Percentiles rank a stretch among this genome's conserved stretches.
Conservation (phyloP, 768 basidiomycete species). For the Xerocomus spinulosus region DNA sequence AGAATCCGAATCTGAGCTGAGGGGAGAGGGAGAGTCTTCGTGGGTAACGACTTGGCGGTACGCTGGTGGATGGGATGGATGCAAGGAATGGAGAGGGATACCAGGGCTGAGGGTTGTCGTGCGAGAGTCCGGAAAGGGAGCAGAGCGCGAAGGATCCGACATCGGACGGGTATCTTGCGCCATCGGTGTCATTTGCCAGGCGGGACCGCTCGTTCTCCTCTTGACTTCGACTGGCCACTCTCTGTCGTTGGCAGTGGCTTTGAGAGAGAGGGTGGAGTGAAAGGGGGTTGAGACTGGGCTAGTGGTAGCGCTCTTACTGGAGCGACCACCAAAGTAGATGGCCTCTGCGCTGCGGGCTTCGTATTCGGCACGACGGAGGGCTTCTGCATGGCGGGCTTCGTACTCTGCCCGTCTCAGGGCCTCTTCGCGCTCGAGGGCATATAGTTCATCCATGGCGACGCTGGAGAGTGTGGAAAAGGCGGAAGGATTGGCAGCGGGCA, state of each 20-base stretch:
- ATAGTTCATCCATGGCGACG: conserved; percentile 84
- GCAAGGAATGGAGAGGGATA: conserved; percentile 35
- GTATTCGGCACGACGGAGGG: conserved; percentile 59
- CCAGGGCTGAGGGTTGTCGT: conserved; percentile 18
- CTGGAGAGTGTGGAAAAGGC: conserved; percentile 68
- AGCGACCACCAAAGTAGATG: conserved; percentile 32
- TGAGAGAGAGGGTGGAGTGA: conserved; percentile 22
- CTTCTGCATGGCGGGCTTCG: conserved; percentile 71
- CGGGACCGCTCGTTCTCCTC: conserved; percentile 53
- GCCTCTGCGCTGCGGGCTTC: conserved; percentile 49
- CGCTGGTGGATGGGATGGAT: conserved; percentile 30
- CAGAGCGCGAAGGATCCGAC: conserved; percentile 16
- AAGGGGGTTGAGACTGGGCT: conserved; percentile 53
- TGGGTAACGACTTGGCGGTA: conserved; percentile 36
- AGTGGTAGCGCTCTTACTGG: conserved; percentile 65
- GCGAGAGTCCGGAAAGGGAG: conserved; percentile 17
- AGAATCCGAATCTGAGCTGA: conserved; percentile 61
- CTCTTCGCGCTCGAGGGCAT: conserved; percentile 84
- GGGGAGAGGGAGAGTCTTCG: conserved; percentile 66
- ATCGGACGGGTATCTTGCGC: conserved; percentile 30
- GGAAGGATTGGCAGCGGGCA: conserved; percentile 33
- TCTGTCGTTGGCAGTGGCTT: conserved; percentile 34
- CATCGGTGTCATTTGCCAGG: conserved; percentile 48
- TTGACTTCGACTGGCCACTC: conserved; percentile 26
- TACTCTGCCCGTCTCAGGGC: conserved; percentile 82